Evolutionary conservation across 805 yeast genomes (phyloP), one percentile per base, ranked within the genome.

Genomic region (Yamadazyma laniorum): DNA sequence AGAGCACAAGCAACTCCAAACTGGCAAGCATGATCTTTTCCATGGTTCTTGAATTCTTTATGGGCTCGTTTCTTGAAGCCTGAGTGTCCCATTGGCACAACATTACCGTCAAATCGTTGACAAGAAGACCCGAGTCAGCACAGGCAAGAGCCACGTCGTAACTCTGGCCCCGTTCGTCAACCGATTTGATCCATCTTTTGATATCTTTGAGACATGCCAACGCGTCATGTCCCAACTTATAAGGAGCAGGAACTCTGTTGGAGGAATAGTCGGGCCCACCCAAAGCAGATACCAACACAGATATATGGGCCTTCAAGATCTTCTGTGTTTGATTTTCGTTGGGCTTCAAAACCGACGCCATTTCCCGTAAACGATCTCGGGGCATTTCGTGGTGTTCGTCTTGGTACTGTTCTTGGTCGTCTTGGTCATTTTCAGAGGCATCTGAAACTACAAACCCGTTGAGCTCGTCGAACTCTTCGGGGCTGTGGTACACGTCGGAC

Each of bases 81-180:
- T 68, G 65, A 12, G 53, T 59, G 34, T 84, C 88, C 87, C 91
- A 85, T 52, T 79, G 81, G 17, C 83, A 70, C 30, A 93, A 56
- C 17, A 93, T 88, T 7, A 81, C 83, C 5, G 83, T 56, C 37
- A 93, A 59, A 59, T 91, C 98, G 49, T 78, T 79, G 1, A 68
- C 56, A 5, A 91, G 82, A 8, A 93, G 67, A 1, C 84, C 83
- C 11, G 85, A 79, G 37, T 85, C 91, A 4, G 88, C 85, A 45
- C 95, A 82, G 1, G 96, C 95, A 35, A 85, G 71, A 0, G 96
- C 95, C 4, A 91, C 96, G 43, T 83, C 88, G 71, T 80, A 82
- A 12, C 81, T 69, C 37, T 77, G 71, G 36, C 77, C 72, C 29
- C 72, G 72, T 40, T 86, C 93, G 58, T 91, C 98, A 32, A 86